Evolutionary conservation across 73 alveolate species (phyloP).

Genomic region (Paramecium pentaurelia): DNA sequence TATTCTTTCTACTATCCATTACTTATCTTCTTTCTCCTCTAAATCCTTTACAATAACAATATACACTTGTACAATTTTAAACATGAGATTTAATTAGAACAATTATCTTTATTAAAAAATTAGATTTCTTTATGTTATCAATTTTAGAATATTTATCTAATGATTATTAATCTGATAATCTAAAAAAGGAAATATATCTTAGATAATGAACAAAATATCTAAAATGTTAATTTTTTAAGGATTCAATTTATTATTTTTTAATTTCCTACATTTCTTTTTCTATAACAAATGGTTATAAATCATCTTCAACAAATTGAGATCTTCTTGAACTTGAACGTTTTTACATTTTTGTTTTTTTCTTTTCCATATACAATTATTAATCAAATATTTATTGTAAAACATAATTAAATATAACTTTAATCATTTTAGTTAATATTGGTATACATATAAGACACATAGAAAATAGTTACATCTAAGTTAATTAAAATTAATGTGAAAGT

Average conservation of each 20-base stretch:
- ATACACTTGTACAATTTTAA: not conserved
- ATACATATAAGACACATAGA: not conserved
- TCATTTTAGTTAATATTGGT: not conserved
- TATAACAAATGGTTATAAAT: not conserved
- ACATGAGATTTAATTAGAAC: not conserved
- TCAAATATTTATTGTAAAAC: not conserved
- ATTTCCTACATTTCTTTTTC: not conserved
- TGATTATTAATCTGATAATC: not conserved
- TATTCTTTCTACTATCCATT: not conserved
- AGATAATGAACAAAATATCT: slow-evolving; percentile 30
- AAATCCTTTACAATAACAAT: slow-evolving; percentile 47
- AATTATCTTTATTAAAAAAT: not conserved
- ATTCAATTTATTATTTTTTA: not conserved
- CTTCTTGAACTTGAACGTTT: not conserved
- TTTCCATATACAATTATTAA: not conserved
- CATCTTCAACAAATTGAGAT: not conserved
- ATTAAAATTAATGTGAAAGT: not conserved
- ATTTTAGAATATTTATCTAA: not conserved
- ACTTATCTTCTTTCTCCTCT: slow-evolving; percentile 49
- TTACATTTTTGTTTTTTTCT: not conserved
- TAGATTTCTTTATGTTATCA: not conserved
- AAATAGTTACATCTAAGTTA: not conserved
- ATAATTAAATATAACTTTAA: not conserved
- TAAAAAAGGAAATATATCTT: not conserved
- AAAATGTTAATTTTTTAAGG: not conserved